Percentiles rank a stretch among this genome's conserved stretches.
Evolutionary conservation across 169 alveolate species (phyloP).

Genomic region (Plasmodium fragile): DNA sequence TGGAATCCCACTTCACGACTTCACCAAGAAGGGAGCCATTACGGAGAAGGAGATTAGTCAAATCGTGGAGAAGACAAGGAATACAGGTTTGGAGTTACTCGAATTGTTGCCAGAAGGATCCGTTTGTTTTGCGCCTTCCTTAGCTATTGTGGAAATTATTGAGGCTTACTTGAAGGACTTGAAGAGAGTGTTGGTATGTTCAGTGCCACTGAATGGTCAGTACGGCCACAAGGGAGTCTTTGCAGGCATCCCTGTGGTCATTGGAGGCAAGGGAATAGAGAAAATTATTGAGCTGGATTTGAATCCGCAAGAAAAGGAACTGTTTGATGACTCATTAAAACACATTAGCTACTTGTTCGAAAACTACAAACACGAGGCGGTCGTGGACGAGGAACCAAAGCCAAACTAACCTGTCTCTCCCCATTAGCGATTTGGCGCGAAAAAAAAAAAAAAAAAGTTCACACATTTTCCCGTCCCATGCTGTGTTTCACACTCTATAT

Average conservation of each 20-base stretch:
- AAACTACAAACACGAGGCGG: slow-evolving; percentile 71
- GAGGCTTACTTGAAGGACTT: slow-evolving; percentile 84
- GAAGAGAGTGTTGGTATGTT: slow-evolving; percentile 84
- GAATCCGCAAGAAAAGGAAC: slow-evolving; percentile 78
- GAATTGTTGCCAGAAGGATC: slow-evolving; percentile 83
- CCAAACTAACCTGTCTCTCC: slow-evolving; percentile 10
- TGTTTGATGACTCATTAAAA: slow-evolving; percentile 78
- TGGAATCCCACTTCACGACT: slow-evolving; percentile 85
- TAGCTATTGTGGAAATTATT: slow-evolving; percentile 83
- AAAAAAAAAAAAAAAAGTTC: too few relatives aligned
- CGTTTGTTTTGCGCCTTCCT: slow-evolving; percentile 86
- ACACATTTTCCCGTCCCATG: not conserved
- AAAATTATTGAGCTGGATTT: slow-evolving; percentile 80
- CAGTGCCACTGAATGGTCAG: slow-evolving; percentile 82
- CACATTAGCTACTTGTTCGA: slow-evolving; percentile 69
- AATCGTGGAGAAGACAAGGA: slow-evolving; percentile 82
- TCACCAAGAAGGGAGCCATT: slow-evolving; percentile 80
- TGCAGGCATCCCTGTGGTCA: slow-evolving; percentile 85
- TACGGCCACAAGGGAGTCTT: slow-evolving; percentile 85
- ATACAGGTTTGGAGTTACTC: slow-evolving; percentile 81
- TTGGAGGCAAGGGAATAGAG: slow-evolving; percentile 86
- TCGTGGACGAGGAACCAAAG: slow-evolving; percentile 42
- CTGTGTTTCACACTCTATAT: not conserved
- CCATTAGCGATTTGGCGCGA: not conserved
- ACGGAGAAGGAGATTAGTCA: slow-evolving; percentile 79